Base-by-base conservation (phyloP, 2,329 filamentous ascomycete species). In the Alternaria solani region DNA sequence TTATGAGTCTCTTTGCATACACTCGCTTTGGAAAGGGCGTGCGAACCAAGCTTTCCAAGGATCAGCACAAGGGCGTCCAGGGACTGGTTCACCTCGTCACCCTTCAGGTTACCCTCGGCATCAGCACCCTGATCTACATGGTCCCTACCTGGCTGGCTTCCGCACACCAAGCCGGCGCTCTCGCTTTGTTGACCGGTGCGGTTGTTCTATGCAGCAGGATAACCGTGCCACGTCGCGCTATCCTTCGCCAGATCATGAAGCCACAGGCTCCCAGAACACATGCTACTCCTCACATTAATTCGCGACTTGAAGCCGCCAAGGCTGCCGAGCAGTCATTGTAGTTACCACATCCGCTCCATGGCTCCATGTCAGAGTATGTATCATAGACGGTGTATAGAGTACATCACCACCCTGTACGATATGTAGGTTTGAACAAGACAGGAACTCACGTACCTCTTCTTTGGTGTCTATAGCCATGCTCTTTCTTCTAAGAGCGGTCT, bases 71-170 rank as follows among this genome's bases (percentile, higher is more conserved):
- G 78, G 92, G 91, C 44, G 85, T 94, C 58, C 83, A 88, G 49
- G 94, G 94, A 5, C 84, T 97, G 12, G 87, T 97, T 20, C 93
- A 95, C 72, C 87, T 97, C 18, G 93, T 91, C 2, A 87, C 86
- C 59, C 63, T 96, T 67, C 95, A 99, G 80, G 94, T 93, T 26
- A 84, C 88, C 0, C 86, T 99, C 5, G 95, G 95, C 25, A 97
- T 99, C 77, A 88, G 86, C 65, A 99, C 95, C 0, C 84, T 99
- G 61, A 89, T 97, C 71, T 98, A 97, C 81, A 89, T 99, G 77
- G 94, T 99, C 1, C 95, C 96, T 5, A 91, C 90, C 2, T 90
- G 91, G 63, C 83, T 99, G 9, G 95, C 94, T 0, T 93, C 94
- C 3, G 89, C 92, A 7, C 95, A 99, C 79, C 95, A 99, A 80